These are phyloP conservation scores for Rosa persica DNA, from an alignment of 306 rosid genomes.

Conservation along the genomic window DNA sequence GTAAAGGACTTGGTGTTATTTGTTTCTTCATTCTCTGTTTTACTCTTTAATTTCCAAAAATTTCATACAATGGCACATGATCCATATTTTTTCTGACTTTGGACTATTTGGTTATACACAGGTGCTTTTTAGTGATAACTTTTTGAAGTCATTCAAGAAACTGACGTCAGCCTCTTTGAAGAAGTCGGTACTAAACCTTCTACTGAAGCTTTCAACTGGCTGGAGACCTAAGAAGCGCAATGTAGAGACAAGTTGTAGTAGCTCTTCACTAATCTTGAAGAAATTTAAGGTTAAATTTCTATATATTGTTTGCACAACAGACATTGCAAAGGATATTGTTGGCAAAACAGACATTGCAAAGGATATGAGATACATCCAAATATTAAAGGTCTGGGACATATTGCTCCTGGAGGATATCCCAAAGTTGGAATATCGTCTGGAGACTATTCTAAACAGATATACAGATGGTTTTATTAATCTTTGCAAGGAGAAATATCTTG, in stretches of 20 bases:
- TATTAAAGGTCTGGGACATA: conserved; percentile 71
- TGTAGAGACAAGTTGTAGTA: conserved; percentile 36
- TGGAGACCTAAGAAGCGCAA: conserved; percentile 64
- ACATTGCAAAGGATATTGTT: conserved; percentile 26
- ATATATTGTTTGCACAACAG: conserved; percentile 47
- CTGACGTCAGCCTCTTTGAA: conserved; percentile 31
- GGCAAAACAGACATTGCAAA: neutral
- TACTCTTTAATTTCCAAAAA: neutral
- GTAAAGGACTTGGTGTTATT: conserved; percentile 27
- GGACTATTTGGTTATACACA: conserved; percentile 9
- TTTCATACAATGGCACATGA: conserved; percentile 16
- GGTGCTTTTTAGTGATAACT: no score
- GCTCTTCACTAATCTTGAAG: conserved; percentile 46
- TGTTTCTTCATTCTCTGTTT: neutral
- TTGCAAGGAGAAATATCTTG: conserved; percentile 50
- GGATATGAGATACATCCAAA: conserved; percentile 38
- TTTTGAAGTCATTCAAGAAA: conserved; percentile 53
- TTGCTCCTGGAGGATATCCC: conserved; percentile 46
- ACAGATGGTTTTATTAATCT: conserved; percentile 46
- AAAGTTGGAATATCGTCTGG: conserved; percentile 54
- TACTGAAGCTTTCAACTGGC: conserved; percentile 56
- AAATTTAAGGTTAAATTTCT: conserved; percentile 53
- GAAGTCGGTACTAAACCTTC: conserved; percentile 43
- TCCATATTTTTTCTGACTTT: conserved; percentile 46
- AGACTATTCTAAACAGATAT: conserved; percentile 47